Evolutionary conservation across 306 rosid species (phyloP).

Genomic region (Morella rubra): DNA sequence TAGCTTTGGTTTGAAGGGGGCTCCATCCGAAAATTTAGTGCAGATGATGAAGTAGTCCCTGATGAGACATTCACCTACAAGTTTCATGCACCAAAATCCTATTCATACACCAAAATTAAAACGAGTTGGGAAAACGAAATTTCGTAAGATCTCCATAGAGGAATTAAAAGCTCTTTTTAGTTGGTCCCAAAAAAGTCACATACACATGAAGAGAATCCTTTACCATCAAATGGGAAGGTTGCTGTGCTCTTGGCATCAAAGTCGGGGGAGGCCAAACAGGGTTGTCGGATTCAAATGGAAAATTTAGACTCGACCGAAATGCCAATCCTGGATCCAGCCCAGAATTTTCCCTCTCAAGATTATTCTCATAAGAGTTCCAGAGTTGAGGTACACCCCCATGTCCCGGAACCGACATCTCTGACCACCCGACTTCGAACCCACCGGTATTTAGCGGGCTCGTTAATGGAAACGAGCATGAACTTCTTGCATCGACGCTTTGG

Average conservation of each 20-base stretch:
- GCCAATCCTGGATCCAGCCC: slow-evolving; percentile 47
- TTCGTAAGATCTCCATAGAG: background rate
- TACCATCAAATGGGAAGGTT: slow-evolving; percentile 53
- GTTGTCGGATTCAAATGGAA: slow-evolving; percentile 45
- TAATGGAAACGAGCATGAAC: slow-evolving; percentile 36
- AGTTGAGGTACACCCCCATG: slow-evolving; percentile 39
- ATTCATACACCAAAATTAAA: background rate
- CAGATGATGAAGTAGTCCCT: slow-evolving; percentile 45
- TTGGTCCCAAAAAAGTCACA: background rate
- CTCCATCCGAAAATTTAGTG: slow-evolving; percentile 54
- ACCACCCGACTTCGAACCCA: slow-evolving; percentile 38
- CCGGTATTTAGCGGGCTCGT: slow-evolving; percentile 15
- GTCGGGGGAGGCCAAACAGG: slow-evolving; percentile 39
- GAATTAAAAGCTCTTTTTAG: background rate
- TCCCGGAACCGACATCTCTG: slow-evolving; percentile 23
- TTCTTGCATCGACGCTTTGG: slow-evolving; percentile 34
- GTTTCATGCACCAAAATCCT: slow-evolving; percentile 25
- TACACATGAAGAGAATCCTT: background rate
- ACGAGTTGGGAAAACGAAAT: background rate
- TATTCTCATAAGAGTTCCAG: slow-evolving; percentile 40
- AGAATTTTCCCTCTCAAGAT: slow-evolving; percentile 36
- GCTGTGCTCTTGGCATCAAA: slow-evolving; percentile 45
- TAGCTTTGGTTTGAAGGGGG: slow-evolving; percentile 99
- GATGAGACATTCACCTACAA: slow-evolving; percentile 60
- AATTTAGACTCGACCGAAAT: slow-evolving; percentile 33